These are phyloP conservation scores for Diplodia seriata DNA, from an alignment of 2,329 filamentous ascomycete species.

Conservation along the genomic window DNA sequence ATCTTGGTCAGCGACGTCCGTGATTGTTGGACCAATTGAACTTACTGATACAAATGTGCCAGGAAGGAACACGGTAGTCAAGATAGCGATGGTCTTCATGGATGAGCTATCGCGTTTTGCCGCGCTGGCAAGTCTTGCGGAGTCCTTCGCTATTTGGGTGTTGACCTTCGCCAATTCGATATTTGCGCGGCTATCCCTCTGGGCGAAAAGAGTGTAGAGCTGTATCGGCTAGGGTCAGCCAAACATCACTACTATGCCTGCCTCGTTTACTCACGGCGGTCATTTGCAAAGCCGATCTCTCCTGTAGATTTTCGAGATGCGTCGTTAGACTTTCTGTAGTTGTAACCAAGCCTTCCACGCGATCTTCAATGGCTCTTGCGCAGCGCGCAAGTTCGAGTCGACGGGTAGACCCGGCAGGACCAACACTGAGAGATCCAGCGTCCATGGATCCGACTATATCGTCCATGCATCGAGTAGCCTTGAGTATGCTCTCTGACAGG, in stretches of 20 bases:
- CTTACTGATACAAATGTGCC: slow-evolving; percentile 46
- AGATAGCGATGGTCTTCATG: slow-evolving; percentile 50
- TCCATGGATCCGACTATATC: not conserved
- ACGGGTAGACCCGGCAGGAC: not conserved
- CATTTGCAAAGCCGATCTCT: not conserved
- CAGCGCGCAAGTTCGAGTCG: not conserved
- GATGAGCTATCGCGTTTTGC: slow-evolving; percentile 44
- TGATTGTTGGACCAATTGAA: fast-evolving
- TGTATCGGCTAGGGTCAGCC: not conserved
- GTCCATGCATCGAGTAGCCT: not conserved
- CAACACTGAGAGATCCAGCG: too few relatives aligned
- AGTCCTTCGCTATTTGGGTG: not conserved
- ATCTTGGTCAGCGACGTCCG: not conserved
- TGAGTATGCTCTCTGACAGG: not conserved
- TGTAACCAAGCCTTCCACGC: not conserved
- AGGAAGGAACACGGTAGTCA: slow-evolving; percentile 53
- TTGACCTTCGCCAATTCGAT: not conserved
- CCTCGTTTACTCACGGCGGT: not conserved
- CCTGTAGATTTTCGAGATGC: fast-evolving
- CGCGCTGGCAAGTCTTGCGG: slow-evolving; percentile 33
- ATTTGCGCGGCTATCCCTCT: not conserved
- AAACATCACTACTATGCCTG: not conserved
- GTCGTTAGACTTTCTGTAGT: not conserved
- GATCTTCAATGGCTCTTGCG: not conserved
- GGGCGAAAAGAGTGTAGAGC: not conserved